Evolutionary conservation across 164 flowering plant genomes (phyloP).

Genomic region (Buxus sempervirens): DNA sequence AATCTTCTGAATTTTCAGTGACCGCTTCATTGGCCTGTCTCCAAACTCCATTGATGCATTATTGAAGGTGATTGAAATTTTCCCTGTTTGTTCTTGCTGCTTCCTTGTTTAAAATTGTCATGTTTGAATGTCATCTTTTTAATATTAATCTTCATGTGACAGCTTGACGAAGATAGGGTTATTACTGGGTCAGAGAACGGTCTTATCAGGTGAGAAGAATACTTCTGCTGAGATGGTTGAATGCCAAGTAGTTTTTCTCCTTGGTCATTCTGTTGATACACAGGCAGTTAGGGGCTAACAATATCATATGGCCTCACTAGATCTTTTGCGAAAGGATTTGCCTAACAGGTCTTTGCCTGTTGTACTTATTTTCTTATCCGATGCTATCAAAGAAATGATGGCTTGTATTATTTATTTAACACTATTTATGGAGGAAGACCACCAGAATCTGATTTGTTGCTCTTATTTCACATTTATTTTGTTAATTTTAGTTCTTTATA

Average conservation of each 20-base stretch:
- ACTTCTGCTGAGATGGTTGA: not conserved
- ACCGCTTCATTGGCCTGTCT: slow-evolving; percentile 71
- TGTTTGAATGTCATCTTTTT: not conserved
- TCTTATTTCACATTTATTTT: not conserved
- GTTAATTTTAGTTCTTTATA: not conserved
- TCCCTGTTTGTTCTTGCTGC: not conserved
- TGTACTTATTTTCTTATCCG: not conserved
- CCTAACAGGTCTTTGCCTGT: not conserved
- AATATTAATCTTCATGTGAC: slow-evolving; percentile 7
- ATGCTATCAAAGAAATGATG: too few species aligned
- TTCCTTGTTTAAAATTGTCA: not conserved
- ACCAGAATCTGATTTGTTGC: not conserved
- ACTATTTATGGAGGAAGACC: not conserved
- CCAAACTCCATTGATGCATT: slow-evolving; percentile 80
- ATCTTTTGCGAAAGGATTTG: not conserved
- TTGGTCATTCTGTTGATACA: not conserved
- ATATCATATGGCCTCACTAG: not conserved
- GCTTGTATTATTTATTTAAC: not conserved
- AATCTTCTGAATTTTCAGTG: slow-evolving; percentile 46
- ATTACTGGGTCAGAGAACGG: slow-evolving; percentile 91
- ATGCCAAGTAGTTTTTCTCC: not conserved
- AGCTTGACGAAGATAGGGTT: slow-evolving; percentile 92
- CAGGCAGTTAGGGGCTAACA: not conserved
- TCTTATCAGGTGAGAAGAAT: slow-evolving; percentile 65
- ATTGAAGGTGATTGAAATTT: slow-evolving; percentile 54